A percentile compares a stretch with the other conserved stretches of the same genome.
Evolutionary conservation across 2,329 filamentous ascomycete species (phyloP).

Genomic region (Xylariales sp.): DNA sequence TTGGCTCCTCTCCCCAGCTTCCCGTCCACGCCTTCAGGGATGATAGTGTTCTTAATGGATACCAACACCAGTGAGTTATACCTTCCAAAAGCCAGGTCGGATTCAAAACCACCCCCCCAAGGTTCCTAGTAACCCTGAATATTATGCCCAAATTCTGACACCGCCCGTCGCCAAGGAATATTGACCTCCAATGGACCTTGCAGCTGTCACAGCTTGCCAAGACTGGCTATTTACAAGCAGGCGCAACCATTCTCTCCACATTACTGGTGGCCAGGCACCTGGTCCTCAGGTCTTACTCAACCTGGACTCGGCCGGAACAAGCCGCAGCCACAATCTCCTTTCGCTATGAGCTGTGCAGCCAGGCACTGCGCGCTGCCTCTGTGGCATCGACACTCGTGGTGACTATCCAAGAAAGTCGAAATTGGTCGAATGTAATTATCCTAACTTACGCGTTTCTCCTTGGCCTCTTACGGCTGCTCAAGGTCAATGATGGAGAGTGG

Average conservation of each 20-base stretch:
- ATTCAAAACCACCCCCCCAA: no score
- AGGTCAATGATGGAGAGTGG: conserved; percentile 36
- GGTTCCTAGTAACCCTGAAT: no score
- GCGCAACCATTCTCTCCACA: conserved; percentile 31
- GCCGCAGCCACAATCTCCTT: conserved; percentile 35
- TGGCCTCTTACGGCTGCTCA: conserved; percentile 38
- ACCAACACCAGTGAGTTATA: background rate
- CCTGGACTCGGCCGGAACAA: conserved; percentile 19
- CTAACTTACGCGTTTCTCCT: conserved; percentile 37
- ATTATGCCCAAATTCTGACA: no score
- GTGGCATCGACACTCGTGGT: conserved; percentile 34
- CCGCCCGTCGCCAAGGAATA: background rate
- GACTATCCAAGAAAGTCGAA: conserved; percentile 25
- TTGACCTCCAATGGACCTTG: conserved; percentile 31
- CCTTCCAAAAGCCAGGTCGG: no score
- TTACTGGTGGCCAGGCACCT: conserved; percentile 29
- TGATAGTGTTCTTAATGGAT: no score
- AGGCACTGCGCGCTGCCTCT: conserved; percentile 33
- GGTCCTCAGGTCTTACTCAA: conserved; percentile 24
- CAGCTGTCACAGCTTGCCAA: conserved; percentile 31
- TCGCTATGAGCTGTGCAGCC: conserved; percentile 38
- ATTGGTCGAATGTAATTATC: conserved; percentile 30
- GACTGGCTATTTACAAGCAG: conserved; percentile 35
- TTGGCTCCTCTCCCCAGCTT: background rate
- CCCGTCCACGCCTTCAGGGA: background rate